phyloP scores from a whole-genome alignment of 1,139 yeast genomes.

The Scheffersomyces illinoinensis region DNA sequence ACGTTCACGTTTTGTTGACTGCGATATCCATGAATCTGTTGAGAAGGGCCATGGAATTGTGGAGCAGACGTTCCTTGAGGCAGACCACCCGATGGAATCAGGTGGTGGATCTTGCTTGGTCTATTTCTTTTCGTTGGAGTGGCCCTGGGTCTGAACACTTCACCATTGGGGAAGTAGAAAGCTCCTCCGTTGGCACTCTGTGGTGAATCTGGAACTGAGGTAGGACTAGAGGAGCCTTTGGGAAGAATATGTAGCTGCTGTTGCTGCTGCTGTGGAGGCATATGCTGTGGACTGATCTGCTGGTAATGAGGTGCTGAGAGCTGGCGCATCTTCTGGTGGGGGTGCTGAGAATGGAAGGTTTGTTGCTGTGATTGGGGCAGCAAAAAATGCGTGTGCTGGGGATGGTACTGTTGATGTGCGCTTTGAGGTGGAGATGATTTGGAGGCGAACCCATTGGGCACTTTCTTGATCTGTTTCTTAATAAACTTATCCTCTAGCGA shows the following conservation, averaged over 20 bases:
- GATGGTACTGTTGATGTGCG: background rate
- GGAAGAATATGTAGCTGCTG: conserved; percentile 14
- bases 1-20: background rate
- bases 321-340: conserved; percentile 1
- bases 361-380: background rate
- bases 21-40: background rate
- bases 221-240: background rate
- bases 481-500: conserved; percentile 39
- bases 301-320: conserved; percentile 1
- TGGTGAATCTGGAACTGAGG: background rate
- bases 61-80: background rate
- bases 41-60: background rate
- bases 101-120: conserved; percentile 29
- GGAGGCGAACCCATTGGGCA: conserved; percentile 12
- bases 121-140: conserved; percentile 39
- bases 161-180: conserved; percentile 57
- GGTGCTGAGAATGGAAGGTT: background rate
- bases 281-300: background rate
- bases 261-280: conserved; percentile 9
- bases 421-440: conserved; percentile 1
- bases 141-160: conserved; percentile 49
- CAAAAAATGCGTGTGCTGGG: background rate
- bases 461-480: conserved; percentile 29
- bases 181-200: conserved; percentile 23
- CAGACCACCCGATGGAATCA: background rate